phyloP scores from a whole-genome alignment of 805 yeast genomes.

The Ogataea ganodermae region DNA sequence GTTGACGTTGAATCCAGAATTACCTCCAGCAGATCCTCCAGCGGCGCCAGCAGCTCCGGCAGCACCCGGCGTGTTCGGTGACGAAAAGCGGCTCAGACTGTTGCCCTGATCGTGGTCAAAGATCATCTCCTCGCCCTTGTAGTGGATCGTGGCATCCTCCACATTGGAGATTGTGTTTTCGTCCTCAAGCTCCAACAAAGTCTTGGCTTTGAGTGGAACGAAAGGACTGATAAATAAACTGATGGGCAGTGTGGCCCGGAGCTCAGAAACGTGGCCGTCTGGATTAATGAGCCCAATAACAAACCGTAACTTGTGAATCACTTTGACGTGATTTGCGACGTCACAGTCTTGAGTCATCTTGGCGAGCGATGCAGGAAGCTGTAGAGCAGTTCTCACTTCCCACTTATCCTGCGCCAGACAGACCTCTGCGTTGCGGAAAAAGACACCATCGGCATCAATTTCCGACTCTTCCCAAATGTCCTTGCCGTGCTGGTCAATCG shows the following conservation, averaged over 20 bases:
- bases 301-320: constrained; percentile 86
- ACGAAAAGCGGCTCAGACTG: constrained; percentile 3
- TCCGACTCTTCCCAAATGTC: constrained; percentile 41
- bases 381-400: constrained; percentile 65
- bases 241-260: constrained; percentile 87
- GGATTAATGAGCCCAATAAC: constrained; percentile 77
- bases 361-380: constrained; percentile 71
- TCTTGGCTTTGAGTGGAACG: constrained; percentile 63
- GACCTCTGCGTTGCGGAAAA: constrained; percentile 34
- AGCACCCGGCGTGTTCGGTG: constrained; percentile 10
- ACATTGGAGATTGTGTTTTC: constrained; percentile 19
- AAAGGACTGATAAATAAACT: constrained; percentile 60
- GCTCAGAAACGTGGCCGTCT: constrained; percentile 90
- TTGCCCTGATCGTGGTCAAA: constrained; percentile 26
- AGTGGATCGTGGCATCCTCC: constrained; percentile 32
- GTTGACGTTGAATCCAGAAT: constrained; percentile 12
- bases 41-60: constrained; percentile 13
- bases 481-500: constrained; percentile 41
- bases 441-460: constrained; percentile 40
- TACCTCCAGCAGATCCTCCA: no score
- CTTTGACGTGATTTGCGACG: constrained; percentile 66
- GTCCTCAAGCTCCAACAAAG: constrained; percentile 31
- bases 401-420: constrained; percentile 59
- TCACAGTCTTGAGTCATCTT: constrained; percentile 87
- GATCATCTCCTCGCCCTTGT: constrained; percentile 30